A percentile compares a stretch with the other conserved stretches of the same genome.
phyloP scores from a whole-genome alignment of 2,329 filamentous ascomycete species.

The Sporothrix luriei region DNA sequence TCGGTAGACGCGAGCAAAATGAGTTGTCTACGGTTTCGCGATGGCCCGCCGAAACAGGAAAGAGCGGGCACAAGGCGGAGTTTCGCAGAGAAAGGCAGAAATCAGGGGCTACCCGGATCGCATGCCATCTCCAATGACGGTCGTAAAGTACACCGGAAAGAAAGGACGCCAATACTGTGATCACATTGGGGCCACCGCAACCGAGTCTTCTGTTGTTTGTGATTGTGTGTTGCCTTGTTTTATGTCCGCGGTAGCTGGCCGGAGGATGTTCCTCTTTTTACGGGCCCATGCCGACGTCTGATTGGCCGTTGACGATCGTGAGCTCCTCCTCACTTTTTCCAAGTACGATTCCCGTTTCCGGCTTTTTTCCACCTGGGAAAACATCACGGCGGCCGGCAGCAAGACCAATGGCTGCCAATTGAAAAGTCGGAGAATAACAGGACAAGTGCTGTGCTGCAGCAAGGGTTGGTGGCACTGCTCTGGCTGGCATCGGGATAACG shows the following conservation, averaged over 20 bases:
- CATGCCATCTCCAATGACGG: neutral
- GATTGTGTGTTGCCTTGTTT: neutral
- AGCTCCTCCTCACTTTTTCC: neutral
- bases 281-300: neutral
- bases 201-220: neutral
- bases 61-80: neutral
- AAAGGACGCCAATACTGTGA: neutral
- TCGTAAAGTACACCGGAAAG: neutral
- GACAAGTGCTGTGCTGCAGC: neutral
- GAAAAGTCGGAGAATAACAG: no score
- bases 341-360: neutral
- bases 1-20: neutral
- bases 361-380: neutral
- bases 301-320: slow-evolving; percentile 1
- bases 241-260: slow-evolving; percentile 1
- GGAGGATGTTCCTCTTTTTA: neutral
- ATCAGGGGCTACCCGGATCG: slow-evolving; percentile 7
- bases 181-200: neutral
- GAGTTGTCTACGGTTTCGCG: neutral
- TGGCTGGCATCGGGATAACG: slow-evolving; percentile 12
- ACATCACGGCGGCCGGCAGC: slow-evolving; percentile 6
- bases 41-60: slow-evolving; percentile 10
- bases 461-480: neutral
- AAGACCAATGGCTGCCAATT: neutral
- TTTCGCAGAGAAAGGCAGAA: neutral